Evolutionary conservation across 352 stramenopile genomes (phyloP), one percentile per base, ranked within the genome.

Genomic region (Ochromonadaceae sp.): DNA sequence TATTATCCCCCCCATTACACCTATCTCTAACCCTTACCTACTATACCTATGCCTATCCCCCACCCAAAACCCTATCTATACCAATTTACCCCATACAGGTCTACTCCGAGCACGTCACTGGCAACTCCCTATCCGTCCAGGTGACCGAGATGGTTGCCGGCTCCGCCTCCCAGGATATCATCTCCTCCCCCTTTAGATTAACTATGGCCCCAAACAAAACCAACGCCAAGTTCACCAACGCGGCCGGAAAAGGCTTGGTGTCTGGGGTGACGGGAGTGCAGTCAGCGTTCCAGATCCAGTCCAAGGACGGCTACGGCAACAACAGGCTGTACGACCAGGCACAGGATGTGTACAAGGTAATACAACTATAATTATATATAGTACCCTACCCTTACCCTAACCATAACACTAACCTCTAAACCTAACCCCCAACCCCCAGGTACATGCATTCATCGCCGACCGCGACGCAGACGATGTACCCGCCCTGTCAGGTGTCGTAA

Each of bases 231-330:
- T 65, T 42, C 59, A 81, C 72, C 1, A 79, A 69, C 34, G 78
- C 77, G 28, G 79, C 73, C 67, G 80, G 80, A 20, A 34, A 86
- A 44, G 85, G 85, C 7, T 69, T 97, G 25, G 69, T 88, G 9
- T 75, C 87, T 69, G 86, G 85, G 10, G 83, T 88, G 3, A 86
- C 90, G 2, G 89, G 88, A 0, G 75, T 85, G 20, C 74, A 77
- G 1, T 84, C 85, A 0, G 82, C 79, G 32, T 96, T 97, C 72
- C 86, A 76, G 2, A 91, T 96, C 59, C 87, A 96, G 65, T 79
- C 84, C 0, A 89, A 91, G 42, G 90, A 97, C 52, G 88, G 76
- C 3, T 91, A 88, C 68, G 76, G 75, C 4, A 97, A 97, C 63
- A 79, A 85, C 68, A 65, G 68, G 31, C 65, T 80, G 7, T 70